Evolutionary conservation across 2,329 filamentous ascomycete genomes (phyloP), one percentile per base, ranked within the genome.

Genomic region (Fusarium sublunatum): DNA sequence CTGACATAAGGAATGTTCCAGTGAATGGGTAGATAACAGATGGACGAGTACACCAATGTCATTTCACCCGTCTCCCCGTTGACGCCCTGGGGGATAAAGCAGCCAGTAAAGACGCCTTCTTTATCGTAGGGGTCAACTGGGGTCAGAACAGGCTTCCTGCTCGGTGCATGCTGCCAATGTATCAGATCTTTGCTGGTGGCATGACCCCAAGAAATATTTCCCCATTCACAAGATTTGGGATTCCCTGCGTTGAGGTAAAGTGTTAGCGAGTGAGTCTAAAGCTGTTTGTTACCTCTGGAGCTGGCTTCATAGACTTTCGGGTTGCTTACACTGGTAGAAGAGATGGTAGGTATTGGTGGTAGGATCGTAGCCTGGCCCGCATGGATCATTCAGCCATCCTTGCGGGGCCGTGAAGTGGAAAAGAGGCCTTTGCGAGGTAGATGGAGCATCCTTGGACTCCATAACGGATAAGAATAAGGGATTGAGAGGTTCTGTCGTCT

Each of bases 61-160:
- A 76, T 49, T n/a, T 67, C 58, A 22, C 47, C 63, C 7, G 61
- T 39, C 19, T 79, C 75, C 24, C 79, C 81, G 12, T 77, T 59
- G 3, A 79, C 67, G 41, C 80, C 82, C 19, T 19, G 19, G 6
- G 82, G 79, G 60, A 79, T 76, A 5, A 75, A 77, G 34, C 79
- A 81, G 7, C 82, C 82, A 6, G 78, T 81, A 73, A 84, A 84
- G 45, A 84, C 79, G 7, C 82, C 82, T 15, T 82, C 73, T 7
- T 77, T 75, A 59, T 84, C 79, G 70, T 84, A 84, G 12, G 71
- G 71, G 38, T 73, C 74, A 74, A 43, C 60, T 10, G 76, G 77
- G 11, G 71, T 72, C 46, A 44, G 76, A 71, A 53, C 76, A 56
- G 44, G 81, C 55, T 19, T 19, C 19, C 19, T 19, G 19, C 19